phyloP scores from a whole-genome alignment of 805 yeast species.

The Monosporozyma unispora region DNA sequence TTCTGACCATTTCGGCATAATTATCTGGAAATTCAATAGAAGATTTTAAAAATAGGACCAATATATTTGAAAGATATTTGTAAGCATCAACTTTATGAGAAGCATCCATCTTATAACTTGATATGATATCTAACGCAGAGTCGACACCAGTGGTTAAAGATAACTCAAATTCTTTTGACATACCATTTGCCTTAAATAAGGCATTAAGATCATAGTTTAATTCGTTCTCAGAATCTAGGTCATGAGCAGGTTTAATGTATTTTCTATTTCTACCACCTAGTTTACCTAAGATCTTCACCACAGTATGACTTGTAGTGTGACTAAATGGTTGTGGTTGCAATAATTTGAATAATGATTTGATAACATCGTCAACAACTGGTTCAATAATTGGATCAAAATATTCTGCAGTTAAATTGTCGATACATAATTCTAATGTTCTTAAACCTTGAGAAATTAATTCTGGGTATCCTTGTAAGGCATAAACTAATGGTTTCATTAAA shows the following conservation, averaged over 20 bases:
- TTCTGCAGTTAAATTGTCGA: conserved; percentile 91
- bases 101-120: conserved; percentile 46
- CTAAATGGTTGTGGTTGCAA: conserved; percentile 87
- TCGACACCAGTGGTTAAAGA: conserved; percentile 77
- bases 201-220: conserved; percentile 66
- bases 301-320: conserved; percentile 91
- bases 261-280: conserved; percentile 92
- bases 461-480: conserved; percentile 81
- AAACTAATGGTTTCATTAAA: conserved; percentile 83
- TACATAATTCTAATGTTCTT: conserved; percentile 89
- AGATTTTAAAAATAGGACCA: conserved; percentile 53
- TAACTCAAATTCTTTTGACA: conserved; percentile 52
- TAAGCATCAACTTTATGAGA: conserved; percentile 75
- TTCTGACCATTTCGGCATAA: conserved; percentile 37
- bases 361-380: conserved; percentile 90
- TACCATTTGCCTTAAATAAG: conserved; percentile 60
- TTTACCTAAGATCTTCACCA: conserved; percentile 87
- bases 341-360: conserved; percentile 88
- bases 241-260: conserved; percentile 67
- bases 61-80: conserved; percentile 54
- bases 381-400: conserved; percentile 95
- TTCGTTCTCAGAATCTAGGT: conserved; percentile 44
- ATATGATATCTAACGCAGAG: conserved; percentile 67
- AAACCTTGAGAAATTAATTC: conserved; percentile 92
- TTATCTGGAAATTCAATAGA: conserved; percentile 34